Evolutionary conservation across 768 basidiomycete species (phyloP).

Genomic region (Wakefieldia striispora): DNA sequence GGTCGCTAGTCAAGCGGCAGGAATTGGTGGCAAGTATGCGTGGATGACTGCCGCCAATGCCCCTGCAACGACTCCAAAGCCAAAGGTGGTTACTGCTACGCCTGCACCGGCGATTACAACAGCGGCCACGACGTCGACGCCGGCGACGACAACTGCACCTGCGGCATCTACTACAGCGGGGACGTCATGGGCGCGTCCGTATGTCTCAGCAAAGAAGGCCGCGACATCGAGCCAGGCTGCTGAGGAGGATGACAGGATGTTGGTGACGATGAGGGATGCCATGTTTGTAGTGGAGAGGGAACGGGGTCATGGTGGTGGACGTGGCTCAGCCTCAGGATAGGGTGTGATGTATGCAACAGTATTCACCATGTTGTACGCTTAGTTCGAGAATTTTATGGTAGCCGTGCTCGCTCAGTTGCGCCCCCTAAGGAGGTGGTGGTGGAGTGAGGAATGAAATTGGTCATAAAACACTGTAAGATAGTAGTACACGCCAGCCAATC

Average conservation of each 20-base stretch:
- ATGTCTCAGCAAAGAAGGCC: slow-evolving; percentile 54
- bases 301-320: slow-evolving; percentile 77
- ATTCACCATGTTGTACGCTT: background rate
- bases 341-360: slow-evolving; percentile 34
- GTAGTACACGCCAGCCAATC: no score
- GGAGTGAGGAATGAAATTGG: no score
- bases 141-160: slow-evolving; percentile 33
- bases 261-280: slow-evolving; percentile 74
- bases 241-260: slow-evolving; percentile 58
- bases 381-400: no score
- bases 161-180: slow-evolving; percentile 26
- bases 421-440: no score
- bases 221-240: slow-evolving; percentile 32
- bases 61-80: slow-evolving; percentile 39
- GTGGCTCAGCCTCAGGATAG: slow-evolving; percentile 73
- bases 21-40: slow-evolving; percentile 75
- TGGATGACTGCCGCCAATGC: slow-evolving; percentile 80
- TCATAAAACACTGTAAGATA: no score
- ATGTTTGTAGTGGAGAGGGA: slow-evolving; percentile 86
- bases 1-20: slow-evolving; percentile 86
- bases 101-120: slow-evolving; percentile 30
- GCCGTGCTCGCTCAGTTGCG: no score
- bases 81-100: slow-evolving; percentile 32
- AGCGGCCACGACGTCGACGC: slow-evolving; percentile 25
- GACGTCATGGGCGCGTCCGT: slow-evolving; percentile 59